phyloP scores from a whole-genome alignment of 441 rosid species.

The Gossypium aridum region DNA sequence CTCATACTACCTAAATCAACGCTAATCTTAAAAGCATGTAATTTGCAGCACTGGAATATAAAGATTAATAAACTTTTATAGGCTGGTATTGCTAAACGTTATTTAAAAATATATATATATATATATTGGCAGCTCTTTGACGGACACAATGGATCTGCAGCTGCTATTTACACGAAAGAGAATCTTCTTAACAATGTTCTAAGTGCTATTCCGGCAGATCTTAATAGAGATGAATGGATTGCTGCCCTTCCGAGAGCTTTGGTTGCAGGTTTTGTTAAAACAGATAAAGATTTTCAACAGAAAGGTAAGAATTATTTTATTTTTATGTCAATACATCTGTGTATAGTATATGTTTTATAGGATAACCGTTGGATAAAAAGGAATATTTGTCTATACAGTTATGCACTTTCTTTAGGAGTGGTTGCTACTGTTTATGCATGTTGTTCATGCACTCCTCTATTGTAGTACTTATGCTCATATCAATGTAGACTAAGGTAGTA shows the following conservation, averaged over 20 bases:
- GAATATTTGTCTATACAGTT: not conserved
- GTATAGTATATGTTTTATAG: not conserved
- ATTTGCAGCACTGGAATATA: not conserved
- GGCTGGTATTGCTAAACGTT: not conserved
- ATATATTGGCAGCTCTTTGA: constrained; percentile 80
- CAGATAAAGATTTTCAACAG: constrained; percentile 90
- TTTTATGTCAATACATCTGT: no score
- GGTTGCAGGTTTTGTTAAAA: constrained; percentile 98
- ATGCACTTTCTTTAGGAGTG: not conserved
- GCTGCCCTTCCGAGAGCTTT: constrained; percentile 92
- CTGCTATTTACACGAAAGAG: constrained; percentile 94
- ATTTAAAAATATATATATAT: not conserved
- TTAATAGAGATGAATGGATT: constrained; percentile 87
- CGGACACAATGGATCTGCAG: constrained; percentile 97
- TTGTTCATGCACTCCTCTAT: not conserved
- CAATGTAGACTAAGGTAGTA: not conserved
- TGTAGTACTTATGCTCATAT: not conserved
- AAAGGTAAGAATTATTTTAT: constrained; percentile 61
- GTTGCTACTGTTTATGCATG: not conserved
- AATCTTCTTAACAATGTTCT: constrained; percentile 78
- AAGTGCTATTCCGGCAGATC: constrained; percentile 77
- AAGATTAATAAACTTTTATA: not conserved
- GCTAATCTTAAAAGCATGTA: not conserved
- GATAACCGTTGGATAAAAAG: not conserved
- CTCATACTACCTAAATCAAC: not conserved